phyloP scores from a whole-genome alignment of 2,329 filamentous ascomycete genomes.

The Calonectria crousiana region DNA sequence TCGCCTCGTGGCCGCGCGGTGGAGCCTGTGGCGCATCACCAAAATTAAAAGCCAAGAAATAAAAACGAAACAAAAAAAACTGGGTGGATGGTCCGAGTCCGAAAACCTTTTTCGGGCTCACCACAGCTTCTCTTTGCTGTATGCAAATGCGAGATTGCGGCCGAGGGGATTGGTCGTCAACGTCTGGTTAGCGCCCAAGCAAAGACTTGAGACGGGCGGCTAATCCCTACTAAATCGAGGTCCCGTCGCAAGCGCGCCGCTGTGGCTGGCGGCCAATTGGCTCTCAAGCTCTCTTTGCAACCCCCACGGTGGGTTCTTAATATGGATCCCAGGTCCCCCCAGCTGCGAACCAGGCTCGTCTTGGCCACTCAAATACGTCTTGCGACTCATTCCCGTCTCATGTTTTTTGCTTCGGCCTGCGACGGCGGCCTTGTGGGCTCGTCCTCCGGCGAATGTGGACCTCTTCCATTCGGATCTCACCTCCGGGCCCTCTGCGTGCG shows the following conservation, averaged over 20 bases:
- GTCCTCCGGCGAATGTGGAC: slow-evolving; percentile 1
- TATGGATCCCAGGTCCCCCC: not conserved
- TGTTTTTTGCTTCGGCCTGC: slow-evolving; percentile 29
- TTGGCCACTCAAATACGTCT: slow-evolving; percentile 3
- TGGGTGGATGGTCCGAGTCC: not conserved
- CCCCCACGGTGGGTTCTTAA: slow-evolving; percentile 15
- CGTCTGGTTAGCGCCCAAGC: slow-evolving; percentile 32
- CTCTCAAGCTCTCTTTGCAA: slow-evolving; percentile 19
- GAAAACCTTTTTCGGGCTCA: not conserved
- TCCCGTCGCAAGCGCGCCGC: slow-evolving; percentile 38
- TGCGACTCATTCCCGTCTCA: slow-evolving; percentile 18
- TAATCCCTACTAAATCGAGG: slow-evolving; percentile 30
- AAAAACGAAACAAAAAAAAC: not conserved
- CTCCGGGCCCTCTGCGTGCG: not conserved
- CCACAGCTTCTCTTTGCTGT: not conserved
- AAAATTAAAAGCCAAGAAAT: not conserved
- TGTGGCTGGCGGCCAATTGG: slow-evolving; percentile 34
- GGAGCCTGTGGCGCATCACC: not conserved
- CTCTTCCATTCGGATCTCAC: slow-evolving; percentile 7
- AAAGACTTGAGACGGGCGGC: slow-evolving; percentile 32
- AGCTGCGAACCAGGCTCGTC: slow-evolving; percentile 19
- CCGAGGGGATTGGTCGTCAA: slow-evolving; percentile 34
- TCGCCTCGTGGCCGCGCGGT: not conserved
- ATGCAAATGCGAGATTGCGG: slow-evolving; percentile 17
- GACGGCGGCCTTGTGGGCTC: slow-evolving; percentile 31